phyloP scores from a whole-genome alignment of 164 flowering plant genomes.

The Magnolia officinalis region DNA sequence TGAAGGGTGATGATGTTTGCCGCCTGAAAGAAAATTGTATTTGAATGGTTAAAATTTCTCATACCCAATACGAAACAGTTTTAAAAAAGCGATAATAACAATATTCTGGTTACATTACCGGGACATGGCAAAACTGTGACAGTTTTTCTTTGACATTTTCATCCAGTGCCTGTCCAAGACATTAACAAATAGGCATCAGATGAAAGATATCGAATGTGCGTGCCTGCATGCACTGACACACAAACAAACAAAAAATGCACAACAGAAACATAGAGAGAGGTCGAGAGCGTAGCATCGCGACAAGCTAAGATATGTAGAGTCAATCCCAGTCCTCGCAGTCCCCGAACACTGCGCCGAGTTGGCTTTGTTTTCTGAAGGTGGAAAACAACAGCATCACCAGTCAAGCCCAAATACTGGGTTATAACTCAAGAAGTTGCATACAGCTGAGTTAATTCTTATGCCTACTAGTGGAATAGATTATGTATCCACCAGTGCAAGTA shows the following conservation, averaged over 20 bases:
- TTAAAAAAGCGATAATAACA: not conserved
- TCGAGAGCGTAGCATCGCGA: slow-evolving; percentile 66
- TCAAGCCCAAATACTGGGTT: not conserved
- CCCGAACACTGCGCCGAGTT: slow-evolving; percentile 88
- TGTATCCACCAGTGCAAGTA: not conserved
- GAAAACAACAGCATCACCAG: not conserved
- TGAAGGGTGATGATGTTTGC: slow-evolving; percentile 64
- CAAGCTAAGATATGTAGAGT: slow-evolving; percentile 80
- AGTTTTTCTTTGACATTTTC: slow-evolving; percentile 80
- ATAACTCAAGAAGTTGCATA: not conserved
- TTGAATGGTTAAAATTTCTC: not conserved
- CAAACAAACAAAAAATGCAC: not conserved
- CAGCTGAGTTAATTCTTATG: not conserved
- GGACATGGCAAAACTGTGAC: slow-evolving; percentile 87
- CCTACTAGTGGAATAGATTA: not conserved
- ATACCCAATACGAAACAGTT: not conserved
- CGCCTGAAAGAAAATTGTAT: slow-evolving; percentile 24
- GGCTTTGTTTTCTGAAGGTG: slow-evolving; percentile 85
- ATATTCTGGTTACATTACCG: slow-evolving; percentile 41
- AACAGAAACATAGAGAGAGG: slow-evolving; percentile 20
- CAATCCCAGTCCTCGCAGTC: slow-evolving; percentile 76
- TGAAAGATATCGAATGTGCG: not conserved
- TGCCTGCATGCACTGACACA: not conserved
- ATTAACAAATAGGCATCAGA: slow-evolving; percentile 8
- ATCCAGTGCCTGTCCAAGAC: slow-evolving; percentile 58